Base-by-base conservation (phyloP, 345 rosid species). In the Eutrema yunnanense region DNA sequence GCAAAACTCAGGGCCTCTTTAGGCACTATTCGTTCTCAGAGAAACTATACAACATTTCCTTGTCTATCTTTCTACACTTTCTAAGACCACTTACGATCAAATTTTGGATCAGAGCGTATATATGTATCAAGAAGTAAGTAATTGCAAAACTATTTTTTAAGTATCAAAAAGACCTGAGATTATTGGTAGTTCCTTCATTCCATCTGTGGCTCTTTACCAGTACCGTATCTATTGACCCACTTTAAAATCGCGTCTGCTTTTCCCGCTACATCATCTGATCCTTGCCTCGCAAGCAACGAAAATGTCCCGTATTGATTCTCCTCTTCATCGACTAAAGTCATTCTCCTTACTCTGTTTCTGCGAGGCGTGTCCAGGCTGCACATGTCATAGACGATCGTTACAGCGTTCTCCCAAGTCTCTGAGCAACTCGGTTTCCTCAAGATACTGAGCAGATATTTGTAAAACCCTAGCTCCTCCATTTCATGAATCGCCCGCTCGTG, bases 201-300 rank as follows among this genome's bases (percentile, higher is more conserved):
- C 54, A 65, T 62, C 29, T 70, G 66, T 40, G 52, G 51, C 7
- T 13, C 27, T 55, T 73, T 48, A 67, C 71, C 62, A 12, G 47
- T 30, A 65, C 62, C 75, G 27, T 42, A 67, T 75, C 42, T 65
- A 27, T 68, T 73, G 5, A 78, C 54, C 75, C 63, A 75, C 58
- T 81, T 65, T 9, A 88, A 79, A 14, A 85, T 80, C 56, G 67
- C 59, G 10, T 27, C 47, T 3, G 91, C 87, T 78, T 81, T 86
- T 62, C 83, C 78, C 80, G 61, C 80, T 2, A 84, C 85, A 55
- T 88, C 78, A 19, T 72, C 77, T 44, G 85, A 79, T 47, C 79
- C 86, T 33, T 67, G 66, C 58, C 32, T 52, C 2, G 74, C 71
- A 29, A 86, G 85, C 50, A 29, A 76, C 6, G 80, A 65, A 42